These are phyloP conservation scores for Sarocladium kiliense DNA, from an alignment of 2,329 filamentous ascomycete genomes.

Conservation along the genomic window DNA sequence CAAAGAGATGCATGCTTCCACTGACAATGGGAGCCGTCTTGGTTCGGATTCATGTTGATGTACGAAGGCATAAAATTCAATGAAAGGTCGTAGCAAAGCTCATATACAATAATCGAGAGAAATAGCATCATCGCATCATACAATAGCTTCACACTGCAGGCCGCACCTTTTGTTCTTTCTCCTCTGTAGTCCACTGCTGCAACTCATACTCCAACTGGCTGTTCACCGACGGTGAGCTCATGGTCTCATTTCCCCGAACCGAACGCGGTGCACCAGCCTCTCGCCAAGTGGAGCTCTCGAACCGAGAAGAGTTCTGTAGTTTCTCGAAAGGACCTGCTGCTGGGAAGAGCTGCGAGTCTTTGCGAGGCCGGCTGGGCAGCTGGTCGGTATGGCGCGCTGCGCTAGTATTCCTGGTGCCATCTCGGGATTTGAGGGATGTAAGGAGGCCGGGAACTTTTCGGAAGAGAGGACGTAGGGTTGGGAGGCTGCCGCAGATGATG, in stretches of 20 bases:
- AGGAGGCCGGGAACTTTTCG: neutral
- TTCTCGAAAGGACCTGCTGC: neutral
- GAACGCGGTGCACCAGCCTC: neutral
- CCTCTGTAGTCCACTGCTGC: neutral
- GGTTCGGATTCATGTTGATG: too few species aligned
- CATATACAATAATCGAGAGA: too few species aligned
- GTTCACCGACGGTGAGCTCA: neutral
- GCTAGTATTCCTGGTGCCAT: neutral
- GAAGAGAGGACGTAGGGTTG: slow-evolving; percentile 33
- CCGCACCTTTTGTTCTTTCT: neutral
- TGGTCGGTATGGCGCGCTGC: neutral
- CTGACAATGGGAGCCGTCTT: too few species aligned
- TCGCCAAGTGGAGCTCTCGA: neutral
- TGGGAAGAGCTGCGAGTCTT: neutral
- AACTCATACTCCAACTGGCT: neutral
- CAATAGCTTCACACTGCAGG: too few species aligned
- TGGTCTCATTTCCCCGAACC: neutral
- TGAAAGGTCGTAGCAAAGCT: too few species aligned
- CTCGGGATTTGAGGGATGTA: neutral
- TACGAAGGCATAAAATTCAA: too few species aligned
- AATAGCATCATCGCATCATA: too few species aligned
- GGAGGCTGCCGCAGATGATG: slow-evolving; percentile 37
- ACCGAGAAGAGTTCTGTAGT: neutral
- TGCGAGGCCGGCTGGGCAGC: neutral
- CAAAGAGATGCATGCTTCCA: too few species aligned